Percentiles rank a stretch among this genome's conserved stretches.
phyloP scores from a whole-genome alignment of 2,329 filamentous ascomycete species.

The Ophiobolus disseminans region DNA sequence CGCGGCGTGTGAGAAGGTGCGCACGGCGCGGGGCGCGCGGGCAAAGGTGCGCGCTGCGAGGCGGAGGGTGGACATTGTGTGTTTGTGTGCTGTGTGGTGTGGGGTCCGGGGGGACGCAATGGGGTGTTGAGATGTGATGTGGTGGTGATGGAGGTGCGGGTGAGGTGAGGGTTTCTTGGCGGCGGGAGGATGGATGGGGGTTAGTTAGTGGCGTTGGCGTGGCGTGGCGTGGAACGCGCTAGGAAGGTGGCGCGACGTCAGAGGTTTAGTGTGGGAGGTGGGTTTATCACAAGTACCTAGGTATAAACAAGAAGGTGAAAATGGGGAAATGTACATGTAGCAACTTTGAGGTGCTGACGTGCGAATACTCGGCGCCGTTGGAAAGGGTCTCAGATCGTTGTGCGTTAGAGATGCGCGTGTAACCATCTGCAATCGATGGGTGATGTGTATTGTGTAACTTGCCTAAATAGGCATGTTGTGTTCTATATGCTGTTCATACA shows the following conservation, averaged over 20 bases:
- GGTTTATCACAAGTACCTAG: too few species aligned
- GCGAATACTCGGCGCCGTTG: too few species aligned
- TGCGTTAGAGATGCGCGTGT: too few species aligned
- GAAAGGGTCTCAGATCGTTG: too few species aligned
- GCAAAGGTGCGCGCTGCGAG: constrained; percentile 20
- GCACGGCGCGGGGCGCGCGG: constrained; percentile 1
- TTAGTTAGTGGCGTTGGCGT: constrained; percentile 15
- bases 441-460: too few species aligned
- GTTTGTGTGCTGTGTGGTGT: constrained; percentile 2
- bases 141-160: constrained; percentile 5
- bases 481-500: too few species aligned
- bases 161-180: constrained; percentile 18
- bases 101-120: constrained; percentile 2
- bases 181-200: constrained; percentile 15
- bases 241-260: constrained; percentile 16
- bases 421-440: too few species aligned
- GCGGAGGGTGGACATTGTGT: constrained; percentile 36
- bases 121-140: constrained; percentile 7
- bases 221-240: too few species aligned
- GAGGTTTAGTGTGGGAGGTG: constrained; percentile 2
- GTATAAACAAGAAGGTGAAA: too few species aligned
- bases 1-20: constrained; percentile 9
- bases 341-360: too few species aligned
- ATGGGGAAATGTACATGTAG: too few species aligned
- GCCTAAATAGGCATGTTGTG: too few species aligned